phyloP scores from a whole-genome alignment of 805 yeast genomes.

The Zygoascus flipseniorum region DNA sequence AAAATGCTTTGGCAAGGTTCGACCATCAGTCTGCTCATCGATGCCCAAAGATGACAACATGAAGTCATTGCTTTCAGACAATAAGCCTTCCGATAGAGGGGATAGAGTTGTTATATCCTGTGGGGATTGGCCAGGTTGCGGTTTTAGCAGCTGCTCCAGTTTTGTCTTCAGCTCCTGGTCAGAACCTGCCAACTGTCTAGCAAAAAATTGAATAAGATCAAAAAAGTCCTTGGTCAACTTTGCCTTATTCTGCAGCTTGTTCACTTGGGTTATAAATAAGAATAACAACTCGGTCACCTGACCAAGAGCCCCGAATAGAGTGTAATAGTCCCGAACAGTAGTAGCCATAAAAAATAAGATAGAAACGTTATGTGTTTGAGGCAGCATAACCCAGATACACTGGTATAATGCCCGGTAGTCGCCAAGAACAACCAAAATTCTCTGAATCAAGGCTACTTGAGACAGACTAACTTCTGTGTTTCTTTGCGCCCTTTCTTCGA shows the following conservation, averaged over 20 bases:
- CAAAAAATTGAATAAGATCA: conserved; percentile 17
- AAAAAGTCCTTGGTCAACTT: conserved; percentile 17
- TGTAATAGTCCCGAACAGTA: conserved; percentile 12
- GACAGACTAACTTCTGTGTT: conserved; percentile 4
- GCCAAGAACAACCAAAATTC: conserved; percentile 48
- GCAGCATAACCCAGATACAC: conserved; percentile 40
- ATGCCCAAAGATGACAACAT: conserved; percentile 2
- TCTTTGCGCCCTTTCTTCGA: conserved; percentile 1
- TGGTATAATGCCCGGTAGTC: conserved; percentile 23
- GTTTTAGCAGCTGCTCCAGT: conserved; percentile 15
- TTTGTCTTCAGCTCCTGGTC: conserved; percentile 14
- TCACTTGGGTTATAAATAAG: conserved; percentile 13
- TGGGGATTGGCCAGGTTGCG: conserved; percentile 12
- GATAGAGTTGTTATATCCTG: conserved; percentile 18
- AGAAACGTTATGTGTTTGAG: conserved; percentile 45
- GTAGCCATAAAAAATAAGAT: conserved; percentile 36
- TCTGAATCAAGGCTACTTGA: conserved; percentile 38
- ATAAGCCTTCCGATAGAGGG: conserved; percentile 19
- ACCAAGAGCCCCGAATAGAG: conserved; percentile 16
- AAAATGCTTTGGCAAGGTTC: conserved; percentile 8
- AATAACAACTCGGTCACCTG: conserved; percentile 15
- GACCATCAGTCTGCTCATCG: conserved; percentile 7
- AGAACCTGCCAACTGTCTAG: conserved; percentile 2
- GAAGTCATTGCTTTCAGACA: background rate
- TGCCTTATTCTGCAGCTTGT: conserved; percentile 11